These are phyloP conservation scores for Ichthyophthirius multifiliis DNA, from an alignment of 169 alveolate species.

Conservation along the genomic window DNA sequence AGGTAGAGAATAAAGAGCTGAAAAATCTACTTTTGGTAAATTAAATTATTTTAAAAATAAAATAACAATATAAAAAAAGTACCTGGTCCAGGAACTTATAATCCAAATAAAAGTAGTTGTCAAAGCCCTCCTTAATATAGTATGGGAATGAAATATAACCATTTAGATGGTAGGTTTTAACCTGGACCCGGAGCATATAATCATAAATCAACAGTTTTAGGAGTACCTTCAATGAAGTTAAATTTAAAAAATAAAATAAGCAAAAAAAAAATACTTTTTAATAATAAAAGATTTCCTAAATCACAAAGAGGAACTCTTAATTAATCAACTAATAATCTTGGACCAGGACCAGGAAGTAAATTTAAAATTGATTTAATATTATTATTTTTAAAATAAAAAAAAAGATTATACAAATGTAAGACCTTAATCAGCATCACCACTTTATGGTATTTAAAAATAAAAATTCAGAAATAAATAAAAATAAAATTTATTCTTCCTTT, in stretches of 20 bases:
- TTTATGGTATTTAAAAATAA: not conserved
- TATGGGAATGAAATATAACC: not conserved
- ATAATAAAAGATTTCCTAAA: not conserved
- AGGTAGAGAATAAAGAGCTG: not conserved
- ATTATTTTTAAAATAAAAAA: not conserved
- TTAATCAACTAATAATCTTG: not conserved
- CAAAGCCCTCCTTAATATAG: not conserved
- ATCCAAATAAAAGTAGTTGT: not conserved
- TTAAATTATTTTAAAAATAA: not conserved
- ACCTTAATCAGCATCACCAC: not conserved
- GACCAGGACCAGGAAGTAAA: conserved; percentile 1
- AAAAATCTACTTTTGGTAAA: not conserved
- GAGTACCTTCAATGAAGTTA: not conserved
- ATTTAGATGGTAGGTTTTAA: not conserved
- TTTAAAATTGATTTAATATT: not conserved
- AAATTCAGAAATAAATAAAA: no score
- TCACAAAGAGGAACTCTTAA: not conserved
- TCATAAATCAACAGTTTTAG: not conserved
- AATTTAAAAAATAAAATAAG: no score
- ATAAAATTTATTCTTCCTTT: not conserved
- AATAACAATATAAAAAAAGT: not conserved
- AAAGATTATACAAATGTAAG: not conserved
- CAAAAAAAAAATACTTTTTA: not conserved
- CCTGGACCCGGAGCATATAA: not conserved
- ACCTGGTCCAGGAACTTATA: conserved; percentile 2